Evolutionary conservation across 2,329 filamentous ascomycete genomes (phyloP).

Genomic region (Myriosclerotinia curreyana): DNA sequence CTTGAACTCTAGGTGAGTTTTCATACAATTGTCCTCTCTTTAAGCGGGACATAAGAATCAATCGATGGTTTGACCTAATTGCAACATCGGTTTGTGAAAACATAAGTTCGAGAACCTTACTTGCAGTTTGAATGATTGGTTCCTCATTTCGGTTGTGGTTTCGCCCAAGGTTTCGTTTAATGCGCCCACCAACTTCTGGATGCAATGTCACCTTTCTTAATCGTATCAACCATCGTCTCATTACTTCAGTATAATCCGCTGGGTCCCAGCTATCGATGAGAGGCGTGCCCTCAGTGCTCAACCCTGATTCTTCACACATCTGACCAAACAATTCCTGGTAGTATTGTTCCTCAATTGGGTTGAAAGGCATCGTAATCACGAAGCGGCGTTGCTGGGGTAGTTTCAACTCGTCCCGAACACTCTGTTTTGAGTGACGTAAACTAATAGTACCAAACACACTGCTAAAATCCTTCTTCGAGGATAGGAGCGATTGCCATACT

Average conservation of each 20-base stretch:
- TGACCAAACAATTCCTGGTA: slow-evolving; percentile 73
- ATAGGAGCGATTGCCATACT: slow-evolving; percentile 67
- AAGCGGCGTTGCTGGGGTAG: slow-evolving; percentile 82
- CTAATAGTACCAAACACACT: slow-evolving; percentile 69
- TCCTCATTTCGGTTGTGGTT: slow-evolving; percentile 52
- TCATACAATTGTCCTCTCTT: slow-evolving; percentile 75
- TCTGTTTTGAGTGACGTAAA: slow-evolving; percentile 80
- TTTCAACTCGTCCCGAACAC: slow-evolving; percentile 72
- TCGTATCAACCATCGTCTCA: slow-evolving; percentile 75
- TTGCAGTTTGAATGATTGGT: slow-evolving; percentile 69
- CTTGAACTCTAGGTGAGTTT: slow-evolving; percentile 63
- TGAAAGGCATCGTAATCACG: slow-evolving; percentile 87
- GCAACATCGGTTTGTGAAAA: slow-evolving; percentile 74
- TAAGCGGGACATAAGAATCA: slow-evolving; percentile 60
- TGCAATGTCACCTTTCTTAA: slow-evolving; percentile 83
- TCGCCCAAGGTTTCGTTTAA: slow-evolving; percentile 53
- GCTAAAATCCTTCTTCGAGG: slow-evolving; percentile 57
- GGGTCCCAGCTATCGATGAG: slow-evolving; percentile 61
- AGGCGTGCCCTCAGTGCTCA: slow-evolving; percentile 54
- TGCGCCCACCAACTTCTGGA: slow-evolving; percentile 71
- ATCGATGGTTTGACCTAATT: slow-evolving; percentile 67
- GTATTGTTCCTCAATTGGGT: slow-evolving; percentile 84
- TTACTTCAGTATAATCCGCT: slow-evolving; percentile 59
- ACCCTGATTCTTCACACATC: slow-evolving; percentile 67
- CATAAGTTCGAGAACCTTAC: slow-evolving; percentile 87